Base-by-base conservation (phyloP, 106 monocot genomes). In the Gastrodia elata region DNA sequence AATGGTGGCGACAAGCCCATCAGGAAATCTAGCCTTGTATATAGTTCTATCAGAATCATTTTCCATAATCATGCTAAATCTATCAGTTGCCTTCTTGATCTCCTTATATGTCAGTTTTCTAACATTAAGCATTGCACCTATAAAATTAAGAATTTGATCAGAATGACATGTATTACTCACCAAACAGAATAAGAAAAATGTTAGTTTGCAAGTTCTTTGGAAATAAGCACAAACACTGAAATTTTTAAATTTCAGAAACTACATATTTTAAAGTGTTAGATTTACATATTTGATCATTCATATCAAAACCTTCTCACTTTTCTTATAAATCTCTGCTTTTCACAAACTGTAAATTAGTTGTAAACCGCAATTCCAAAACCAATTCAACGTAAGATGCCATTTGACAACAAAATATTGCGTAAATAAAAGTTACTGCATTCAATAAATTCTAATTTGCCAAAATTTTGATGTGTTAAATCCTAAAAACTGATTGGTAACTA, bases 11-110 rank as follows among this genome's bases (percentile, higher is more conserved):
- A 88, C 38, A n/a, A 81, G 64, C 4, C 96, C 96, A 83, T 88
- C 79, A 15, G 85, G 42, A 83, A 96, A 88, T 34, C 67, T 80
- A 75, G 92, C 96, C 86, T 79, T 96, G 70, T 90, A 96, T 46
- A 84, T 55, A 68, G 76, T 81, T 64, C 92, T 88, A 65, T 78
- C 67, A 40, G 75, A 65, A 75, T 82, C 89, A 73, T 64, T 83
- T 59, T 78, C 83, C 27, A 96, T 68, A 71, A 86, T 80, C 58
- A 76, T 75, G 72, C 87, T 84, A 71, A 90, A 90, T 9, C 78
- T 89, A 81, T 83, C 78, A 7, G 96, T 96, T 61, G 96, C 95
- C 71, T 73, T 84, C 41, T 81, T 74, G 8, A 92, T 86, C 75
- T 92, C 96, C 80, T 84, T 96, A 68, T 14, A 44, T 38, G 81